These are phyloP conservation scores for Apiospora saccharicola DNA, from an alignment of 2,329 filamentous ascomycete genomes.

Conservation along the genomic window DNA sequence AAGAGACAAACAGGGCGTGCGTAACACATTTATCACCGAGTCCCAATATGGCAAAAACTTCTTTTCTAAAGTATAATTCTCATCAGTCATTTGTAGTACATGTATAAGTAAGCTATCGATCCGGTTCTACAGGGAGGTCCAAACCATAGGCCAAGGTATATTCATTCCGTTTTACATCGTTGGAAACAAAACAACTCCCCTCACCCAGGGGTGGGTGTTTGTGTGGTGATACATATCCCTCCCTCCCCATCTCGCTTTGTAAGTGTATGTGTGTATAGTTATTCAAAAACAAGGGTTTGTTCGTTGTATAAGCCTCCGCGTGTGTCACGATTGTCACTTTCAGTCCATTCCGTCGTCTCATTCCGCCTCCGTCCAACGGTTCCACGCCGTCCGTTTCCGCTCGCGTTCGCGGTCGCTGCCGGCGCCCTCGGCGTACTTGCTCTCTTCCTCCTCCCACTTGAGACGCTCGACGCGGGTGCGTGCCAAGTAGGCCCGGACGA, in stretches of 20 bases:
- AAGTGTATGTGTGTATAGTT: neutral
- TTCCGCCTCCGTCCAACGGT: constrained; percentile 9
- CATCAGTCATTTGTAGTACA: constrained; percentile 17
- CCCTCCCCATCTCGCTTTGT: neutral
- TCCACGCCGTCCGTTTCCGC: constrained; percentile 34
- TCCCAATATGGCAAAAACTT: too few relatives aligned
- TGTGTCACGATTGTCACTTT: neutral
- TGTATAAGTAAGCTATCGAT: neutral
- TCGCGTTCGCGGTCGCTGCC: constrained; percentile 55
- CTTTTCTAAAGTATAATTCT: neutral
- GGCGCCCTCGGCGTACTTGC: constrained; percentile 68
- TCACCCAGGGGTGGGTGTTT: neutral
- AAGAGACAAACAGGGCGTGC: neutral
- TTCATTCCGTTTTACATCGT: neutral
- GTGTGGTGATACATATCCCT: neutral
- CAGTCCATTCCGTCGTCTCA: neutral
- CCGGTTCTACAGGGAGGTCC: neutral
- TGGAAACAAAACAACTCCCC: neutral
- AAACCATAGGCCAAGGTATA: neutral
- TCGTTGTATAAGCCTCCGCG: too few relatives aligned
- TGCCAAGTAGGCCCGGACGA: constrained; percentile 72
- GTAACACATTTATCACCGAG: neutral
- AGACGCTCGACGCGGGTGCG: constrained; percentile 67
- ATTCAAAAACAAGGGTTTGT: neutral
- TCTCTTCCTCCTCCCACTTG: constrained; percentile 76